A percentile compares a stretch with the other conserved stretches of the same genome.
Evolutionary conservation across 2,329 filamentous ascomycete genomes (phyloP).

Genomic region (Myotisia sp.): DNA sequence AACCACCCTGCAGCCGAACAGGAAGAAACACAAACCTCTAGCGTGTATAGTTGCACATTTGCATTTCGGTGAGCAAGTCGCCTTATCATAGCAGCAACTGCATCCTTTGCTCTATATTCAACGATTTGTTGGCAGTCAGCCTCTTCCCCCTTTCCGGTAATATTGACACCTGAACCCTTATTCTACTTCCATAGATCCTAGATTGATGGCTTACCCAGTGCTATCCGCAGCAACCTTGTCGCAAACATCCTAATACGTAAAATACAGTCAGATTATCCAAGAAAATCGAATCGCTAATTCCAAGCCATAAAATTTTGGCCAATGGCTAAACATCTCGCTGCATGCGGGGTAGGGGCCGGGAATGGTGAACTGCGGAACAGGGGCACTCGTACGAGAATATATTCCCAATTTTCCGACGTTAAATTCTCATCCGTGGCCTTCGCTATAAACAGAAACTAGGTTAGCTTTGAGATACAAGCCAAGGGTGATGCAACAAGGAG

Average conservation of each 20-base stretch:
- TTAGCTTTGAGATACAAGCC: conserved; percentile 14
- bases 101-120: conserved; percentile 53
- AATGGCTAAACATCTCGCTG: no score
- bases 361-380: no score
- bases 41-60: conserved; percentile 88
- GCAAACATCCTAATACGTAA: conserved; percentile 39
- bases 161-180: not conserved
- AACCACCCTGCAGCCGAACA: not conserved
- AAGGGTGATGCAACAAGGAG: not conserved
- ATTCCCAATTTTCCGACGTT: conserved; percentile 70
- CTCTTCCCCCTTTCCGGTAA: not conserved
- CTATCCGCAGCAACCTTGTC: conserved; percentile 43
- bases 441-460: conserved; percentile 31
- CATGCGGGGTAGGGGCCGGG: no score
- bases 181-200: no score
- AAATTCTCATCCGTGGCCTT: conserved; percentile 96
- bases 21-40: conserved; percentile 47
- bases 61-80: conserved; percentile 84
- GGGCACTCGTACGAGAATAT: conserved; percentile 41
- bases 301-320: no score
- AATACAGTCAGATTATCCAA: conserved; percentile 1
- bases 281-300: no score
- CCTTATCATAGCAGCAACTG: conserved; percentile 80
- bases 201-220: conserved; percentile 34
- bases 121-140: not conserved